A percentile compares a stretch with the other conserved stretches of the same genome.
Conservation (phyloP, 2,329 filamentous ascomycete species). For the Fusarium buxicola region DNA sequence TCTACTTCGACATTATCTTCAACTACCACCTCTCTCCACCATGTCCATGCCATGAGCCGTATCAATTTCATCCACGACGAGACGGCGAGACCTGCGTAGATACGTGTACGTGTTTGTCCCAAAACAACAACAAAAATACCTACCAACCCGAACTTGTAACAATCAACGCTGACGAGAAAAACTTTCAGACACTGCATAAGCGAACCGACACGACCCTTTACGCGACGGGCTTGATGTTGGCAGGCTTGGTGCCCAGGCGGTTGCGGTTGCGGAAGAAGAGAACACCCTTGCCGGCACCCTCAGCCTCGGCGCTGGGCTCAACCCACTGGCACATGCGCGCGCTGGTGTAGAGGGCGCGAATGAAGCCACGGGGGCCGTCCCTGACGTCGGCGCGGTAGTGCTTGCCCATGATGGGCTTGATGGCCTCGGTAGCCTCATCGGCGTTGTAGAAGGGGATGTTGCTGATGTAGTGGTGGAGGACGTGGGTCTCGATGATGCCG, state of each 20-base stretch:
- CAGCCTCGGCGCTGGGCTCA: conserved; percentile 85
- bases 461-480: conserved; percentile 97
- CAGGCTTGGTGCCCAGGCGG: conserved; percentile 74
- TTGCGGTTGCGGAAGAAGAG: conserved; percentile 97
- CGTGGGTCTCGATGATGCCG: conserved; percentile 97
- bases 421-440: conserved; percentile 92
- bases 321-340: conserved; percentile 96
- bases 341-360: conserved; percentile 83
- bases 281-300: conserved; percentile 84
- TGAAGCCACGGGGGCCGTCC: conserved; percentile 84
- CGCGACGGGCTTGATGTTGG: conserved; percentile 36
- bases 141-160: conserved; percentile 25
- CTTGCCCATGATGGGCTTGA: conserved; percentile 92
- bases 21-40: conserved; percentile 6
- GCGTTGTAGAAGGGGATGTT: conserved; percentile 97
- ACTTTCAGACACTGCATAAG: conserved; percentile 9
- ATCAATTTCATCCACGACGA: background rate
- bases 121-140: conserved; percentile 26
- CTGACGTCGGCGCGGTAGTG: conserved; percentile 90
- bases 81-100: conserved; percentile 8
- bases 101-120: conserved; percentile 9
- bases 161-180: conserved; percentile 37
- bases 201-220: conserved; percentile 16
- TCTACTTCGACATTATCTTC: conserved; percentile 23
- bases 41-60: conserved; percentile 10